Evolutionary conservation across 2,329 filamentous ascomycete species (phyloP).

Genomic region (Lachnellula arida): DNA sequence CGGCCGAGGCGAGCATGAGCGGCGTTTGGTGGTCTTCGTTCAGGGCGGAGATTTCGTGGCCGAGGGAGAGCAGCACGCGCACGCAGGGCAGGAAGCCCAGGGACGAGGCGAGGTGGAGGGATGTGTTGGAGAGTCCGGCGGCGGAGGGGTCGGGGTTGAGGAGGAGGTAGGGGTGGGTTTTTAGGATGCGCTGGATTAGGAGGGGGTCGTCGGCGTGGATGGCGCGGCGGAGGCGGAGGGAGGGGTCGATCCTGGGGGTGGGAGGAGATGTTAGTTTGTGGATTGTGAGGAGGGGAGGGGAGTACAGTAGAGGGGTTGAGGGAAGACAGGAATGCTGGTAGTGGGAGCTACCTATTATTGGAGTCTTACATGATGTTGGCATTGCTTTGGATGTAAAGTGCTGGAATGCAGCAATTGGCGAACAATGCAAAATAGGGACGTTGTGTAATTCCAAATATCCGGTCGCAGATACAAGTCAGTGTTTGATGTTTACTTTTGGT

Average conservation of each 20-base stretch:
- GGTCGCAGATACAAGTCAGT: neutral
- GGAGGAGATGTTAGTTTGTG: neutral
- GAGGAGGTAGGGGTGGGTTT: constrained; percentile 63
- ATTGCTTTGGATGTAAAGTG: constrained; percentile 1
- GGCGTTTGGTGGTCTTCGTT: constrained; percentile 79
- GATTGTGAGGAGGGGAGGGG: neutral
- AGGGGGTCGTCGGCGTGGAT: constrained; percentile 68
- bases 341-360: neutral
- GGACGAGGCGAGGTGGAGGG: constrained; percentile 73
- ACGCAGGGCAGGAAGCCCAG: constrained; percentile 67
- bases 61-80: constrained; percentile 63
- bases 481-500: neutral
- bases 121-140: constrained; percentile 70
- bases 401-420: neutral
- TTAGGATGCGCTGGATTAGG: constrained; percentile 73
- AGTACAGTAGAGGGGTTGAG: neutral
- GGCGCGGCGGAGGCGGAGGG: constrained; percentile 73
- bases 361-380: constrained; percentile 3
- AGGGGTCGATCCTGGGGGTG: constrained; percentile 67
- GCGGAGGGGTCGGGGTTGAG: constrained; percentile 71
- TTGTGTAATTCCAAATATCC: neutral
- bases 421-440: neutral
- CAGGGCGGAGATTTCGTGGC: constrained; percentile 65
- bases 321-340: neutral
- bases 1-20: constrained; percentile 69